Base-by-base conservation (phyloP, 306 rosid genomes). In the Sesbania bispinosa region DNA sequence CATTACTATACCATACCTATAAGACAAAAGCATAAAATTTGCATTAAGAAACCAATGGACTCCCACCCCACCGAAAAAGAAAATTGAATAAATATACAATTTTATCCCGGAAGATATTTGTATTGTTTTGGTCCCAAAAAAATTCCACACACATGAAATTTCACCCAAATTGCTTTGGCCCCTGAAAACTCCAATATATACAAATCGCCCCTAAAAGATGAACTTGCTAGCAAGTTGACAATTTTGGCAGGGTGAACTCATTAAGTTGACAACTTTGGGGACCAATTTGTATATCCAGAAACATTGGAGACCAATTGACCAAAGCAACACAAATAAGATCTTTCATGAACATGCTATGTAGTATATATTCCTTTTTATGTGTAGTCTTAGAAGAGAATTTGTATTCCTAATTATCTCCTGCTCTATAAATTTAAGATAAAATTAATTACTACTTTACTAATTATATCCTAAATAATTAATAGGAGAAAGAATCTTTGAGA, bases 1-100 rank as follows among this genome's bases (percentile, higher is more conserved):
- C 92, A 79, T 93, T 93, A 65, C 19, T 50, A 83, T 79, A 93
- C 98, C 98, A 93, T 30, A 90, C 98, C 98, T 93, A 81, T 77
- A 75, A 59, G 43, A 50, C 3, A 14, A 61, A 65, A 43, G 2
- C 33, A 38, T 41, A 68, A 69, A 33, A 64, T 77, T n/a, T 73
- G 27, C 51, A 36, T 63, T 58, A 16, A 64, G 65, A 79, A 71
- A 45, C 66, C 61, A 52, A 51, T 30, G 43, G 51, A 51, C 10
- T 24, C 20, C n/a, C 18, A 23, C 64, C 20, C 51, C 21, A 58
- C 16, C 58, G 6, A 36, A 47, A 24, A 10, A 35, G 19, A 64
- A 36, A 52, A 1, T 50, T 19, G 10, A 51, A 35, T 32, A 59
- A 65, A 38, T 10, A 48, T 42, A 19, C 39, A 27, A 23, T 52